These are phyloP conservation scores for Eucalyptus marginata DNA, from an alignment of 345 rosid species.

Conservation along the genomic window DNA sequence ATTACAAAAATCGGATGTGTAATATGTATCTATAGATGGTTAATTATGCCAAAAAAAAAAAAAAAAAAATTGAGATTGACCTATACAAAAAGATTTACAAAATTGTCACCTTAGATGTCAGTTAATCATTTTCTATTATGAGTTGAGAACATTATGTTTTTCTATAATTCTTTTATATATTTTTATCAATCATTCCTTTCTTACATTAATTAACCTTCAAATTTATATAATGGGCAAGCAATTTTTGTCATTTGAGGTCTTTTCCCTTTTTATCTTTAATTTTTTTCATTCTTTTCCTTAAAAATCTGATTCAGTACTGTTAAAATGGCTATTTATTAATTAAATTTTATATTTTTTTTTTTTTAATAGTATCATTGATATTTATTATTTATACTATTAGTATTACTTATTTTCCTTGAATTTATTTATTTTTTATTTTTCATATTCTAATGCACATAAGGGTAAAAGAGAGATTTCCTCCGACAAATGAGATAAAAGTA, in stretches of 20 bases:
- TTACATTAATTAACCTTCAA: neutral
- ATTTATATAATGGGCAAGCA: neutral
- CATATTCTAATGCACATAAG: neutral
- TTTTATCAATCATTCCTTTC: neutral
- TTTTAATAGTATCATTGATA: neutral
- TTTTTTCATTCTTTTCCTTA: neutral
- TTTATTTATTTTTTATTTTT: neutral
- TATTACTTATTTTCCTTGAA: neutral
- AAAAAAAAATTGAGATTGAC: too few relatives aligned
- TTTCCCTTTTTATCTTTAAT: neutral
- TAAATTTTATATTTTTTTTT: accelerated
- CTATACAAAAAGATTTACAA: neutral
- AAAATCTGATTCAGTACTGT: neutral
- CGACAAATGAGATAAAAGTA: neutral
- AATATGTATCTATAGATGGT: neutral
- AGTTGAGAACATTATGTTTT: neutral
- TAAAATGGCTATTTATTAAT: neutral
- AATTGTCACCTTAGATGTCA: neutral
- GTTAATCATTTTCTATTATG: neutral
- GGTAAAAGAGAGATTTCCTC: neutral
- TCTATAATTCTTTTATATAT: neutral
- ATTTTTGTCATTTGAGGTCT: neutral
- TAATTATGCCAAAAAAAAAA: neutral
- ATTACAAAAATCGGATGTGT: neutral
- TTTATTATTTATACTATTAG: neutral